These are phyloP conservation scores for Xylaria sp. DNA, from an alignment of 2,329 filamentous ascomycete genomes.

Conservation along the genomic window DNA sequence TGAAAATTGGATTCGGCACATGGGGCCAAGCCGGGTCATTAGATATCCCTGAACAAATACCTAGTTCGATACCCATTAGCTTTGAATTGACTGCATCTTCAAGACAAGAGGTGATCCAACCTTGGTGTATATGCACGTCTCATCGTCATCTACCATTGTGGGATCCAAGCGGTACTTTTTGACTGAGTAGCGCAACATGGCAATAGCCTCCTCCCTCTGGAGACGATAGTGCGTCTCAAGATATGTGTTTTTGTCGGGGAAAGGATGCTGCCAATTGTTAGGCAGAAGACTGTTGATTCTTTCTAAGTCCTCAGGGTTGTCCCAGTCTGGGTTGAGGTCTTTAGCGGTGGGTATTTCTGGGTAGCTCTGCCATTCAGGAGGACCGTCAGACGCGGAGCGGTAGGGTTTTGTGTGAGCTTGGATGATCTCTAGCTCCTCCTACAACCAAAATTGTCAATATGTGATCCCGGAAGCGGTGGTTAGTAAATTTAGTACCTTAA, in stretches of 20 bases:
- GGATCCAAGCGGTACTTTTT: slow-evolving; percentile 63
- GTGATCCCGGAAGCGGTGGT: not conserved
- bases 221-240: slow-evolving; percentile 79
- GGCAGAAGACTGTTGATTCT: slow-evolving; percentile 53
- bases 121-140: slow-evolving; percentile 75
- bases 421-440: slow-evolving; percentile 32
- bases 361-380: slow-evolving; percentile 38
- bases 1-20: slow-evolving; percentile 76
- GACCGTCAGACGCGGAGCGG: not conserved
- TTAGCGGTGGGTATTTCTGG: slow-evolving; percentile 65
- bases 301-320: slow-evolving; percentile 34
- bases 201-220: slow-evolving; percentile 77
- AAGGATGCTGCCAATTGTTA: slow-evolving; percentile 67
- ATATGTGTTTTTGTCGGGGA: slow-evolving; percentile 71
- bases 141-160: slow-evolving; percentile 64
- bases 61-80: slow-evolving; percentile 51
- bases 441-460: not conserved
- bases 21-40: slow-evolving; percentile 69
- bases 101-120: slow-evolving; percentile 55
- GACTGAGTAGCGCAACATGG: slow-evolving; percentile 75
- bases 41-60: slow-evolving; percentile 74
- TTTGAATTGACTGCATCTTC: not conserved
- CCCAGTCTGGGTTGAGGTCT: slow-evolving; percentile 59
- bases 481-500: slow-evolving; percentile 10
- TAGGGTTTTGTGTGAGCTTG: slow-evolving; percentile 13